phyloP scores from a whole-genome alignment of 2,329 filamentous ascomycete species.

The Neophaeococcomyces aloes region DNA sequence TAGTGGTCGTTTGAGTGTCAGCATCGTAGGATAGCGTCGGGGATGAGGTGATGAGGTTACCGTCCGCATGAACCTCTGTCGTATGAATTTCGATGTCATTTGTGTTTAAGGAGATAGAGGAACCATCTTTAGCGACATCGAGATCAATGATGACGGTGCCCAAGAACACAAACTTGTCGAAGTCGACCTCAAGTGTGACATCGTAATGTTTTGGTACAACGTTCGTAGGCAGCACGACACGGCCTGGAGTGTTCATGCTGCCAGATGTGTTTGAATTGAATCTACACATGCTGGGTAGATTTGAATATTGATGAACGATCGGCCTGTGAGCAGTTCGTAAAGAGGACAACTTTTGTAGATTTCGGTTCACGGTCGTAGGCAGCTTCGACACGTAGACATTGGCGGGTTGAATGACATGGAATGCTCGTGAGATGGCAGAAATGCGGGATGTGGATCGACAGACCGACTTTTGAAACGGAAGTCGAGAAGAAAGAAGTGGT shows the following conservation, averaged over 20 bases:
- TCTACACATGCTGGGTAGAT: conserved; percentile 18
- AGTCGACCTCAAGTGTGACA: conserved; percentile 81
- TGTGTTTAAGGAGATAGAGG: conserved; percentile 76
- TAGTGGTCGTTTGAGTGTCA: conserved; percentile 67
- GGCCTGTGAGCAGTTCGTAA: conserved; percentile 17
- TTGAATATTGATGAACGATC: conserved; percentile 25
- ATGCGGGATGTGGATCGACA: conserved; percentile 15
- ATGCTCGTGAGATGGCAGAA: conserved; percentile 17
- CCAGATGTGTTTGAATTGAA: conserved; percentile 20
- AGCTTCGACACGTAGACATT: conserved; percentile 13
- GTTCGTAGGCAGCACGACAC: conserved; percentile 82
- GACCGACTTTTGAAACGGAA: conserved; percentile 11
- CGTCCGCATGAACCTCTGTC: conserved; percentile 56
- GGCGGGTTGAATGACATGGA: conserved; percentile 18
- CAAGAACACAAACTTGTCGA: conserved; percentile 76
- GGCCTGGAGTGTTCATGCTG: conserved; percentile 25
- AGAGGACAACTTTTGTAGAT: conserved; percentile 9
- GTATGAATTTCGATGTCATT: conserved; percentile 74
- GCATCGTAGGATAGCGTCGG: conserved; percentile 64
- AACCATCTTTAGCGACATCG: conserved; percentile 74
- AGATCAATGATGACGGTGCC: conserved; percentile 78
- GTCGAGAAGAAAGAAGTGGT: conserved; percentile 5
- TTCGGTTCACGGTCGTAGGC: conserved; percentile 18
- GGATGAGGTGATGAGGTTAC: conserved; percentile 47
- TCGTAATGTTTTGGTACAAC: conserved; percentile 89